Base-by-base conservation (phyloP, 108 stramenopile species). In the Craspedostauros australis region DNA sequence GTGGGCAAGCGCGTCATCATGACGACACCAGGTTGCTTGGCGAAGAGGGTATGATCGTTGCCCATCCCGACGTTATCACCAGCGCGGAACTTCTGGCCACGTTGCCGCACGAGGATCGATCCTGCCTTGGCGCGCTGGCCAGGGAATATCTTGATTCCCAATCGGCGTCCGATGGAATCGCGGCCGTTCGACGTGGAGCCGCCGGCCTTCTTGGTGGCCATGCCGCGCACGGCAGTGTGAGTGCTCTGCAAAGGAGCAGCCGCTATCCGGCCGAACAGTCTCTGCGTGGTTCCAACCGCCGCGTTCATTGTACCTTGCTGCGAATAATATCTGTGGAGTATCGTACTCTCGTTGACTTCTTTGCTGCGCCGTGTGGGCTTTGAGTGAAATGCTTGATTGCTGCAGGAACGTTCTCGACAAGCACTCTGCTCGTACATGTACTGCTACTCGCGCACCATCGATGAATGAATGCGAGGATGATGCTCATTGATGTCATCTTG, bases 141-240 rank as follows among this genome's bases (percentile, higher is more conserved):
- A 22, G 89, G 90, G 38, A 70, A 90, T 2, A 92, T 75, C 57
- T 99, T 99, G 41, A 99, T 79, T 36, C 98, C 98, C 25, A 98
- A 70, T 18, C 98, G 82, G 48, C 91, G 77, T 12, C 96, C 96
- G 20, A 73, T 72, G 3, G 96, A 97, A 68, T 99, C 95, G 11
- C 96, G 75, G 0, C 96, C 95, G 60, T 99, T 99, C 57, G 70
- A 84, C 27, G 88, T 66, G 1, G 89, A 91, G n/a, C 98, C 98
- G 5, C 92, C 96, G 0, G 91, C 88, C 56, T 96, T 96, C 66
- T 98, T 98, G 12, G 95, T 94, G 15, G 97, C 97, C 54, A 70
- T 78, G 43, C 68, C 21, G 29, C 69, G 54, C 6, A 41, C 20
- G 19, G 36, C 39, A 26, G 43, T 44, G 43, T 8, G 15, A 44